Base-by-base conservation (phyloP, 192 early-diverging fungal species). In the Backusella australiensis region DNA sequence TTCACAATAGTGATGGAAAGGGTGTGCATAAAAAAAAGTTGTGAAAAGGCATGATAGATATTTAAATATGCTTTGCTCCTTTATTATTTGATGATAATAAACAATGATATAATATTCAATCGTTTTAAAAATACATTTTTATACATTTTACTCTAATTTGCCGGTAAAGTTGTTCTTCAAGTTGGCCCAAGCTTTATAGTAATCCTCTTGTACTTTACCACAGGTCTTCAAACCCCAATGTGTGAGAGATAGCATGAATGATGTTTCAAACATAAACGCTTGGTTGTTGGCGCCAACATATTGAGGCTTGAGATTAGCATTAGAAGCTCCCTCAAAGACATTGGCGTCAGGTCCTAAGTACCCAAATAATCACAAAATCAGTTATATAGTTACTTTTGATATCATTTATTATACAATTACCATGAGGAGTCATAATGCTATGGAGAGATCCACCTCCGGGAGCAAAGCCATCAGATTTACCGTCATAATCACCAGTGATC, bases 261-360 rank as follows among this genome's bases (percentile, higher is more conserved):
- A 89, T 1, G 92, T 88, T 82, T 98, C 97, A 80, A 98, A 98
- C 97, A 98, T 98, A 78, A 98, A 98, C 0, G 97, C 93, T 86
- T 94, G 89, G 6, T 93, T 94, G 68, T 88, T 87, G 29, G 93
- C 92, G n/a, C 92, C 91, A 67, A 96, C 89, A 67, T 94, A 92
- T 56, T 90, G 86, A 7, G 97, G 97, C 72, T 82, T 78, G 32
- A 95, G 82, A 35, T 95, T 89, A 65, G 89, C 92, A 8, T 80
- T 90, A 23, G 87, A 90, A 29, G 93, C 96, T 38, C 83, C 88
- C 44, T 88, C 84, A 72, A 96, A 95, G 0, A 94, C 93, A 15
- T 85, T 83, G 3, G 89, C 85, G 77, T 99, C 97, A 1, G 97
- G 97, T 0, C 97, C 70, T 72, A 26, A n/a, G 17, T 72, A 15